Evolutionary conservation across 768 basidiomycete genomes (phyloP).

Genomic region (Infundibulicybe gibba): DNA sequence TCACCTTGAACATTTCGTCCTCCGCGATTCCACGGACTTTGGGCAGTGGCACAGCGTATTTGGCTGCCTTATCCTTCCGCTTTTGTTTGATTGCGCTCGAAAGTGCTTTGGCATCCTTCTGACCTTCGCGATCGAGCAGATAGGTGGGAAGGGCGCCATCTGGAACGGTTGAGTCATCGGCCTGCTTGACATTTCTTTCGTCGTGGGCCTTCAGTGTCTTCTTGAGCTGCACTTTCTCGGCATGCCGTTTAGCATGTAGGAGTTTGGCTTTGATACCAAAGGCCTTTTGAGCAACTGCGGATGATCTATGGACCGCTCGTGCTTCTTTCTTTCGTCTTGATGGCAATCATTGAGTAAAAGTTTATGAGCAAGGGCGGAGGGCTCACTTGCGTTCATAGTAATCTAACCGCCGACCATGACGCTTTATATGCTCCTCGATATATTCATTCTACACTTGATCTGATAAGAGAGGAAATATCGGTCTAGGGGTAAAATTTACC

Average conservation of each 20-base stretch:
- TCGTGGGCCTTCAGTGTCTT: conserved; percentile 99
- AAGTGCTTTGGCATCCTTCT: conserved; percentile 96
- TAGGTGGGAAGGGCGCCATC: conserved; percentile 95
- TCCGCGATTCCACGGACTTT: conserved; percentile 98
- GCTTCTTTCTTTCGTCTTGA: conserved; percentile 80
- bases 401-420: conserved; percentile 94
- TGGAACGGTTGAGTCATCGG: conserved; percentile 76
- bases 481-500: conserved; percentile 31
- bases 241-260: conserved; percentile 94
- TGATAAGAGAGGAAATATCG: background rate
- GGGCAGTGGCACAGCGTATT: conserved; percentile 94
- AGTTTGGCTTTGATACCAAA: conserved; percentile 98
- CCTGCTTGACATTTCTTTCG: conserved; percentile 95
- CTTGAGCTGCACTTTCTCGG: conserved; percentile 97
- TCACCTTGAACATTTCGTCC: conserved; percentile 99
- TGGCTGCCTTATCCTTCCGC: conserved; percentile 98
- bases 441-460: conserved; percentile 82
- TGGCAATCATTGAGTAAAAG: conserved; percentile 1
- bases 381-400: conserved; percentile 92
- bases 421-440: conserved; percentile 98
- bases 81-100: conserved; percentile 97
- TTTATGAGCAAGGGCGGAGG: background rate
- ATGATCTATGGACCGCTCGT: conserved; percentile 71
- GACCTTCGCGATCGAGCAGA: conserved; percentile 95
- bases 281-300: conserved; percentile 85